A percentile compares a stretch with the other conserved stretches of the same genome.
These are phyloP conservation scores for Rubroboletus pulcherrimus DNA, from an alignment of 768 basidiomycete genomes.

Conservation along the genomic window DNA sequence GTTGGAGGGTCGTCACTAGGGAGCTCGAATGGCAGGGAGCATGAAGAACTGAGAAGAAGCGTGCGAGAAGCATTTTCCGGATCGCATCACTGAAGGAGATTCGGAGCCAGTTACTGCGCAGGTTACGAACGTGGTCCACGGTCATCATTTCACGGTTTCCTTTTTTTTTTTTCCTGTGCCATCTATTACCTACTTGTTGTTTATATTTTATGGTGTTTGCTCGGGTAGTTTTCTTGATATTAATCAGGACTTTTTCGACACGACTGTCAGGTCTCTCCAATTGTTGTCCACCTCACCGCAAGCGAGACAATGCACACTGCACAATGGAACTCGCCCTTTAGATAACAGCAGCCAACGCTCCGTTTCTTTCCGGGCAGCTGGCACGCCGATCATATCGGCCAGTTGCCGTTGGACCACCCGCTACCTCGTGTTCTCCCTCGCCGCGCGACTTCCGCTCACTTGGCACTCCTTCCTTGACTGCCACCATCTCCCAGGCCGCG, in stretches of 20 bases:
- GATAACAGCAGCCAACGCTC: background rate
- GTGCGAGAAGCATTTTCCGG: conserved; percentile 78
- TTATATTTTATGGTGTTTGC: conserved; percentile 11
- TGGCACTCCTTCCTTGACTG: background rate
- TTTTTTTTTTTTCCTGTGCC: background rate
- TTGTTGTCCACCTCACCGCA: background rate
- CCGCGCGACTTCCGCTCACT: conserved; percentile 10
- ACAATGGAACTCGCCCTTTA: background rate
- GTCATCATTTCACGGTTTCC: background rate
- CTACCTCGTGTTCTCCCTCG: conserved; percentile 19
- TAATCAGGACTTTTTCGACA: background rate
- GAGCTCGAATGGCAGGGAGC: conserved; percentile 56
- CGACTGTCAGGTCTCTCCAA: background rate
- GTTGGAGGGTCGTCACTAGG: conserved; percentile 67
- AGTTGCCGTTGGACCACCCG: background rate
- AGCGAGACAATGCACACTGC: background rate
- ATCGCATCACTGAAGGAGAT: conserved; percentile 39
- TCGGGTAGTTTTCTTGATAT: conserved; percentile 3
- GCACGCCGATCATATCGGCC: conserved; percentile 5
- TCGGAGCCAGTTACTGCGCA: background rate
- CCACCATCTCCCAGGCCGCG: background rate
- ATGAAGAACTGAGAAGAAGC: conserved; percentile 77
- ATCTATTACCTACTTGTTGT: conserved; percentile 2
- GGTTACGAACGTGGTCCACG: background rate
- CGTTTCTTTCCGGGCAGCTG: background rate